Base-by-base conservation (phyloP, 1,139 yeast species). In the Arxiozyma bovina region DNA sequence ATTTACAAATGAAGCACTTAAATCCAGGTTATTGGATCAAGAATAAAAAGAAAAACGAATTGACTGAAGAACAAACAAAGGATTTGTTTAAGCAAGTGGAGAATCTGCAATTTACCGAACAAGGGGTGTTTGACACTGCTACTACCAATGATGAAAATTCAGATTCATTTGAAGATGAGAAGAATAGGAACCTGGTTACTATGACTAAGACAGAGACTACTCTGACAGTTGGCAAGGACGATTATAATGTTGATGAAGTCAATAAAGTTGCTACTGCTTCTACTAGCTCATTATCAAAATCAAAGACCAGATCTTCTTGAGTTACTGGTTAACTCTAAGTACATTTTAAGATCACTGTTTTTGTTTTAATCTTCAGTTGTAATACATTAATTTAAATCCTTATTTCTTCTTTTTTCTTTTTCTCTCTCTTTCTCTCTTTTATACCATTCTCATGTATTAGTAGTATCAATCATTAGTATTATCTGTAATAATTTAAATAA, bases 11-110 rank as follows among this genome's bases (percentile, higher is more conserved):
- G 63, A 73, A 73, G 60, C 73, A 83, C 58, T 71, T 85, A 71
- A 85, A 83, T 72, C 93, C 93, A 70, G 76, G 83, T 78, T 84
- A 83, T 71, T 78, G 83, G 74, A 72, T 85, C 61, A 85, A 83
- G 74, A 78, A 78, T 62, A 82, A 83, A 78, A 78, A 82, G 77
- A 80, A 82, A 73, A 63, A 77, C 55, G 85, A 83, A 63, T 70
- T 85, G 65, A 67, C 80, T 46, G 70, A 71, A 49, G 77, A 70
- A 41, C 81, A 85, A 70, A 77, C 79, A 64, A 77, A 76, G 43
- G 77, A 73, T 48, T 75, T 85, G 66, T 83, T 85, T 66, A 69
- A 64, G 18, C n/a, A 40, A 45, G 23, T 38, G 42, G n/a, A 34
- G n/a, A 34, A 41, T 48, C 21, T 41, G n/a, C 18, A 43, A 45